Evolutionary conservation across 208 protist species (phyloP).

Genomic region (Trypanosoma rangeli): DNA sequence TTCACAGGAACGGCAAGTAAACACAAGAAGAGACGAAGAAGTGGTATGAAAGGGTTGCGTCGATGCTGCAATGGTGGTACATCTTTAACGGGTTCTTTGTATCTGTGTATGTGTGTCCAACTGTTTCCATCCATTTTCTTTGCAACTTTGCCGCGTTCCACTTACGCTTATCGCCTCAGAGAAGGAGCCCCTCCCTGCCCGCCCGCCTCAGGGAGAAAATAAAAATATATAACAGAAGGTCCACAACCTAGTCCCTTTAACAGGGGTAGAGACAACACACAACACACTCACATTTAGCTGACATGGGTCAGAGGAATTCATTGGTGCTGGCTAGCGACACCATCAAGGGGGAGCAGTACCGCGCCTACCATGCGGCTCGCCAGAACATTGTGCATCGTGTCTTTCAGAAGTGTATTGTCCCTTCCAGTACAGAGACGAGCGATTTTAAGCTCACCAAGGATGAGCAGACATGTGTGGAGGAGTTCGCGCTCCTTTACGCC

Average conservation of each 20-base stretch:
- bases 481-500: conserved; percentile 81
- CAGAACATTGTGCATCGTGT: conserved; percentile 58
- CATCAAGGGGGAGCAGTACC: conserved; percentile 68
- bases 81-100: neutral
- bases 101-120: conserved; percentile 10
- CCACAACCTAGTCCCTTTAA: neutral
- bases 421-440: conserved; percentile 47
- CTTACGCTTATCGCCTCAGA: conserved; percentile 9
- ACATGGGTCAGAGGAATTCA: conserved; percentile 74
- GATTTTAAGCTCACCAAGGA: conserved; percentile 41
- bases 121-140: neutral
- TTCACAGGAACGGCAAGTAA: too few relatives aligned
- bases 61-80: neutral
- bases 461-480: conserved; percentile 75
- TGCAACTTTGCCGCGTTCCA: neutral
- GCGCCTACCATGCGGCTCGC: conserved; percentile 55
- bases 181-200: neutral
- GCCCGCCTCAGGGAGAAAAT: conserved; percentile 16
- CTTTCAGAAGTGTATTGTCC: conserved; percentile 80
- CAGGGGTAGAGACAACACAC: neutral
- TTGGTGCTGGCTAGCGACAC: conserved; percentile 62
- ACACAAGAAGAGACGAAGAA: neutral
- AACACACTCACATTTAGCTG: neutral
- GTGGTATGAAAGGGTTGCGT: neutral
- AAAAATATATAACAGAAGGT: conserved; percentile 11